Conservation (phyloP, 768 basidiomycete species). For the Heimioporus sp. region DNA sequence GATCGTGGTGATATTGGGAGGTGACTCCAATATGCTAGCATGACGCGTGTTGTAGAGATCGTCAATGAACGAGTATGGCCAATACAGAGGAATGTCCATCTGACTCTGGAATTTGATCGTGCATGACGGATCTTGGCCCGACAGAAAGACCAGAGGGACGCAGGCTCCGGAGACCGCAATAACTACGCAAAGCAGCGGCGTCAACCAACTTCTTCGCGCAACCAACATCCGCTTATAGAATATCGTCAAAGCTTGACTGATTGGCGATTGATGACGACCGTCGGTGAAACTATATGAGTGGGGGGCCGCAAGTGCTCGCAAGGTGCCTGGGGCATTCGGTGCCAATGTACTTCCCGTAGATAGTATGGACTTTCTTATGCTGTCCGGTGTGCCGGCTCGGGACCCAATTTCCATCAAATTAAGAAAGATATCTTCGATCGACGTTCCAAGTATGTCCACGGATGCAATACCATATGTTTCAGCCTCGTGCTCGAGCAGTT, state of each 20-base stretch:
- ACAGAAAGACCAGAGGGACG: slow-evolving; percentile 66
- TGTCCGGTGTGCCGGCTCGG: slow-evolving; percentile 19
- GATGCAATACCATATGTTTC: slow-evolving; percentile 39
- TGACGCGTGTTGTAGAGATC: slow-evolving; percentile 29
- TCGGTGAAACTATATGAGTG: slow-evolving; percentile 33
- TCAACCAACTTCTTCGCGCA: slow-evolving; percentile 65
- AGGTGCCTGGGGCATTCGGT: neutral
- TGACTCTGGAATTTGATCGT: slow-evolving; percentile 36
- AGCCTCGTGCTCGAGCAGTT: slow-evolving; percentile 48
- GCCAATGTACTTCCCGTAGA: slow-evolving; percentile 2
- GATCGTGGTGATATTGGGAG: slow-evolving; percentile 47
- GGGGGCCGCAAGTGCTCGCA: neutral
- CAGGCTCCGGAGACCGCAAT: slow-evolving; percentile 62
- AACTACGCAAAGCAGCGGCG: slow-evolving; percentile 51
- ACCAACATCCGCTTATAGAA: slow-evolving; percentile 70
- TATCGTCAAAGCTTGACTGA: slow-evolving; percentile 68
- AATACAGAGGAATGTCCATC: slow-evolving; percentile 48
- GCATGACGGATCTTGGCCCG: slow-evolving; percentile 51
- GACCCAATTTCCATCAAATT: slow-evolving; percentile 53
- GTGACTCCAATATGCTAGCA: slow-evolving; percentile 47
- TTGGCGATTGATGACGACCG: slow-evolving; percentile 53
- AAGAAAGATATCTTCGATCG: slow-evolving; percentile 83
- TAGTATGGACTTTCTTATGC: slow-evolving; percentile 21
- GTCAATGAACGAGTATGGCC: slow-evolving; percentile 46
- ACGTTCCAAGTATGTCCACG: slow-evolving; percentile 69